Evolutionary conservation across 164 flowering plant genomes (phyloP), one percentile per base, ranked within the genome.

Genomic region (Magnolia changhungtana): DNA sequence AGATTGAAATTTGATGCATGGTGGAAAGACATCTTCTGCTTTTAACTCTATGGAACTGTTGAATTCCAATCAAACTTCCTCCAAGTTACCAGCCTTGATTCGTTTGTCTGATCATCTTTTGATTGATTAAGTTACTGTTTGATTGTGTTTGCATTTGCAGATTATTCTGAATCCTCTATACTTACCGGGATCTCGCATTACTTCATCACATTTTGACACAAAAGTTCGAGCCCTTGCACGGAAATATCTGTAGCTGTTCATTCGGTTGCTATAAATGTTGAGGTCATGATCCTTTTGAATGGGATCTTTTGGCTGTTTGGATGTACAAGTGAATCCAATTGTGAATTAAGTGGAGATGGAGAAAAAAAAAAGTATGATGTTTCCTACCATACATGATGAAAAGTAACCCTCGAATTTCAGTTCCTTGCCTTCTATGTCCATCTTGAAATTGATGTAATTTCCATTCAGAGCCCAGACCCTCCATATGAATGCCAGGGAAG

Each of bases 151-250:
- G 14, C 55, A 73, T 77, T 79, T 76, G 81, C 94, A 92, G 98
- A 88, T 85, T 71, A 88, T 94, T 82, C 90, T 94, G 31, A 94
- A 94, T 77, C 98, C 98, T 10, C 88, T 94, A 21, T 92, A 92
- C 80, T 74, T 94, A 72, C 95, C 97, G 58, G 97, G 98, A 14
- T 91, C 97, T 20, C 98, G 93, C 76, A 85, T 94, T 19, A 81
- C 94, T 51, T 94, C 97, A 11, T 88, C 95, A 0, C 97, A 92
- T 82, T 94, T 92, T 72, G 97, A 94, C 75, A 94, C 98, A 20
- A 92, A 94, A 87, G 98, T 94, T 24, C 87, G 98, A 71, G 94
- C 95, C 27, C 94, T 94, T 77, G 97, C 98, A 64, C 85, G 98
- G 78, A 94, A 90, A 67, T 92, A 91, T 80, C 86, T 94, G 65